Conservation (phyloP, 345 rosid species). For the Citrus unshiu region DNA sequence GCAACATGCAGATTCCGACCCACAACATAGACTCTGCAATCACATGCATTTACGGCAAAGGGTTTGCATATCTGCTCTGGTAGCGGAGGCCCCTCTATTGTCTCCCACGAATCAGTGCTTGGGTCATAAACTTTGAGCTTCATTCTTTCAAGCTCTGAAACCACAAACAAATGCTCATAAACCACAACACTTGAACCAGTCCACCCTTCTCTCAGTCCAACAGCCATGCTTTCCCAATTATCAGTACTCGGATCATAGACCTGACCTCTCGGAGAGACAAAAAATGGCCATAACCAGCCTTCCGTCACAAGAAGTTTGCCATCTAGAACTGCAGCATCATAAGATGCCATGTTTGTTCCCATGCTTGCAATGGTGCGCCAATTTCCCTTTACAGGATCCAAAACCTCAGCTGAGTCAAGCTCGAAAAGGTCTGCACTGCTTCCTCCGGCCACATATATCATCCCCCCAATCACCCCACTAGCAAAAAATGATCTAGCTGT, state of each 20-base stretch:
- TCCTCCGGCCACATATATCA: constrained; percentile 85
- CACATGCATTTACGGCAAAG: constrained; percentile 62
- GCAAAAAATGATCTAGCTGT: constrained; percentile 78
- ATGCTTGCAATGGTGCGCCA: constrained; percentile 62
- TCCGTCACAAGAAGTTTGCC: constrained; percentile 84
- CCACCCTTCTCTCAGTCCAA: constrained; percentile 88
- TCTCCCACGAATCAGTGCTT: constrained; percentile 68
- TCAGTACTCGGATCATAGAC: constrained; percentile 71
- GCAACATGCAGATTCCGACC: constrained; percentile 72
- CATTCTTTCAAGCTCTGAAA: constrained; percentile 85
- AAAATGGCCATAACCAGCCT: constrained; percentile 96
- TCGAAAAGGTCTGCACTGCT: constrained; percentile 64
- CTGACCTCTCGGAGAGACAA: constrained; percentile 79
- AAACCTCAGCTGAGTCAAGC: constrained; percentile 71
- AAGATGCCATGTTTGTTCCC: constrained; percentile 80
- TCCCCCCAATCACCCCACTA: constrained; percentile 62
- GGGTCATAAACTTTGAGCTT: constrained; percentile 78
- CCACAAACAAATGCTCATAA: constrained; percentile 66
- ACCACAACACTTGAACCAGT: constrained; percentile 85
- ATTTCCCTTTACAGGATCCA: constrained; percentile 59
- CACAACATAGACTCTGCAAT: constrained; percentile 65
- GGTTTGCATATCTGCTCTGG: constrained; percentile 89
- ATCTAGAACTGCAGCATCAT: constrained; percentile 72
- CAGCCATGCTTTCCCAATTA: constrained; percentile 77
- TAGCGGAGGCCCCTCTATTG: constrained; percentile 64